Base-by-base conservation (phyloP, 2,329 filamentous ascomycete genomes). In the Fusarium sororula region DNA sequence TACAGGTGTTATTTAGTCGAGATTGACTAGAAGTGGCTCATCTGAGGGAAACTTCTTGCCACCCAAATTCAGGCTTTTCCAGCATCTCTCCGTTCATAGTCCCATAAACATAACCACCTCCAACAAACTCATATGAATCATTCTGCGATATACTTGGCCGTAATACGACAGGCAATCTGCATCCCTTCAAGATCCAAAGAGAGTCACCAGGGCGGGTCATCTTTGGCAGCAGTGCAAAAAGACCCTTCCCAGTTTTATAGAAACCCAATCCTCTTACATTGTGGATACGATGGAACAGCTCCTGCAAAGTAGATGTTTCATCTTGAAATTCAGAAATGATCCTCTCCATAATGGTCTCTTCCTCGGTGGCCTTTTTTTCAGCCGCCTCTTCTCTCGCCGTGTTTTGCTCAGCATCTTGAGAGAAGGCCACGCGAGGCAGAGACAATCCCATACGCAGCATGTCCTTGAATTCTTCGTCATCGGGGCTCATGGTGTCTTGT, bases 351-450 rank as follows among this genome's bases (percentile, higher is more conserved):
- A 48, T 17, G 0, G 18, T 22, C 10, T 47, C 20, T 10, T 15
- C 38, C n/a, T 12, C 7, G 3, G 1, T 17, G 14, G 3, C 3
- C 10, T 22, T 9, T 22, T 0, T 11, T 0, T 15, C 26, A 28
- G 20, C 4, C 1, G 28, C 9, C 10, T 47, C 20, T 8, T 15
- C 38, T 37, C 15, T 3, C 4, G 35, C 1, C 15, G 0, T 18
- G 6, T 37, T 37, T 37, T 10, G 35, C 20, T 20, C 13, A 4
- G 14, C 0, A 2, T 38, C 8, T 3, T 20, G 5, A 2, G 47
- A 28, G 14, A 26, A 22, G 7, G 45, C 32, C 0, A 60, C 24
- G 0, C 15, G 7, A 2, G 30, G 28, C 1, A 70, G 7, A 0
- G 28, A 51, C 0, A 42, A 2, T 1, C 28, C 44, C 1, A 48